Evolutionary conservation across 169 alveolate species (phyloP).

Genomic region (Plasmodium gonderi): DNA sequence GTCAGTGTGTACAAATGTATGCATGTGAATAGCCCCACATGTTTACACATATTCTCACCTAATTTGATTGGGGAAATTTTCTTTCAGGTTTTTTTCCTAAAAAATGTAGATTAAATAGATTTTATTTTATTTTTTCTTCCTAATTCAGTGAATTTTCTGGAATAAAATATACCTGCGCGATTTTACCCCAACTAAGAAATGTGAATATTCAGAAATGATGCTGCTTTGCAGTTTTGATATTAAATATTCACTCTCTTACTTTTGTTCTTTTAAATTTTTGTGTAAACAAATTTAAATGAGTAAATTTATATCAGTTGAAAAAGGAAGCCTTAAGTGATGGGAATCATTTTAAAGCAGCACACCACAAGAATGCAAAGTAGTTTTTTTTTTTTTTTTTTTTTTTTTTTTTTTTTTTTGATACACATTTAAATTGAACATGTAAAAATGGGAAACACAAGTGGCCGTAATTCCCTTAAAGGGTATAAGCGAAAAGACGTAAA

Average conservation of each 20-base stretch:
- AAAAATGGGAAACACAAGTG: not conserved
- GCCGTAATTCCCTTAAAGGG: not conserved
- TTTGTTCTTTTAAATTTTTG: not conserved
- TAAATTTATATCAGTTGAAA: no score
- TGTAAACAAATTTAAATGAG: not conserved
- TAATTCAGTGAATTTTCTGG: not conserved
- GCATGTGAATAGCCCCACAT: not conserved
- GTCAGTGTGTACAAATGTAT: slow-evolving; percentile 1
- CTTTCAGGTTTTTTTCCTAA: not conserved
- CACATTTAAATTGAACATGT: not conserved
- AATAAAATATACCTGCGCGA: not conserved
- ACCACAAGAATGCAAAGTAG: not conserved
- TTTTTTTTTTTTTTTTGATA: not conserved
- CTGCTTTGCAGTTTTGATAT: not conserved
- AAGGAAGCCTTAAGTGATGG: no score
- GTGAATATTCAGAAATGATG: not conserved
- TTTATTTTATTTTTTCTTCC: not conserved
- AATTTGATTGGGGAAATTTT: not conserved
- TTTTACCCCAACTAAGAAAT: not conserved
- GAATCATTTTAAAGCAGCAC: no score
- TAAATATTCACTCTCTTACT: not conserved
- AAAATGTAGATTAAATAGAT: not conserved
- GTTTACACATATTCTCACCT: not conserved
- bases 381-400: not conserved
- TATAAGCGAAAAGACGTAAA: not conserved